Conservation (phyloP, 805 yeast genomes). For the Candida arabinofermentans region DNA sequence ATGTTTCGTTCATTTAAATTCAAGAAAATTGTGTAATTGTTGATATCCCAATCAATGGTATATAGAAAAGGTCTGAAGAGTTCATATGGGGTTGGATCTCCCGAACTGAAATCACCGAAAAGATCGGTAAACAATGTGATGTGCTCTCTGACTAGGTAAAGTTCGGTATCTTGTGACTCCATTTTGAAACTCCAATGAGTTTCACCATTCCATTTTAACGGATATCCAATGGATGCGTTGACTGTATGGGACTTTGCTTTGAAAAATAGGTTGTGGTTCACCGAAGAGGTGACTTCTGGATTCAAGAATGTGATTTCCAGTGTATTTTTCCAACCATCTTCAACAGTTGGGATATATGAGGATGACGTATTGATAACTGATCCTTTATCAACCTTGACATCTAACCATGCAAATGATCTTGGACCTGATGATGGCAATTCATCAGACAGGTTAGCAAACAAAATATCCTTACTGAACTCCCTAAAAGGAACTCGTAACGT, state of each 20-base stretch:
- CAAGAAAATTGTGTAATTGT: slow-evolving; percentile 55
- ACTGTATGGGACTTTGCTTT: slow-evolving; percentile 55
- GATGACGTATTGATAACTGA: slow-evolving; percentile 45
- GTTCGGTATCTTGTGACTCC: slow-evolving; percentile 45
- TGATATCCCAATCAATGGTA: slow-evolving; percentile 53
- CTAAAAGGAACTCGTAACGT: slow-evolving; percentile 76
- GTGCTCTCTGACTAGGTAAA: slow-evolving; percentile 81
- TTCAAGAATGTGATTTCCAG: slow-evolving; percentile 42
- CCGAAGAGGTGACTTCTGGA: slow-evolving; percentile 73
- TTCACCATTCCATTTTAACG: slow-evolving; percentile 79
- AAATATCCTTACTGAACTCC: slow-evolving; percentile 75
- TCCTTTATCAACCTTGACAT: slow-evolving; percentile 53
- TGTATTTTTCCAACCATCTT: slow-evolving; percentile 51
- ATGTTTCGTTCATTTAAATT: slow-evolving; percentile 87
- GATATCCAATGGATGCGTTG: slow-evolving; percentile 58
- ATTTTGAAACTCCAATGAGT: slow-evolving; percentile 64
- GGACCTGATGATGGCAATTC: slow-evolving; percentile 14
- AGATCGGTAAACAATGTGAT: slow-evolving; percentile 67
- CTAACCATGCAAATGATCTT: slow-evolving; percentile 92
- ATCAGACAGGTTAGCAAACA: slow-evolving; percentile 13
- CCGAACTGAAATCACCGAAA: slow-evolving; percentile 70
- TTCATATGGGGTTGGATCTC: slow-evolving; percentile 69
- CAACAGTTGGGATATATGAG: slow-evolving; percentile 48
- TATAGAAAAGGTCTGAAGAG: slow-evolving; percentile 71
- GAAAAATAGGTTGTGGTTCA: slow-evolving; percentile 80